Evolutionary conservation across 768 basidiomycete genomes (phyloP), one percentile per base, ranked within the genome.

Genomic region (Agaricus blazei): DNA sequence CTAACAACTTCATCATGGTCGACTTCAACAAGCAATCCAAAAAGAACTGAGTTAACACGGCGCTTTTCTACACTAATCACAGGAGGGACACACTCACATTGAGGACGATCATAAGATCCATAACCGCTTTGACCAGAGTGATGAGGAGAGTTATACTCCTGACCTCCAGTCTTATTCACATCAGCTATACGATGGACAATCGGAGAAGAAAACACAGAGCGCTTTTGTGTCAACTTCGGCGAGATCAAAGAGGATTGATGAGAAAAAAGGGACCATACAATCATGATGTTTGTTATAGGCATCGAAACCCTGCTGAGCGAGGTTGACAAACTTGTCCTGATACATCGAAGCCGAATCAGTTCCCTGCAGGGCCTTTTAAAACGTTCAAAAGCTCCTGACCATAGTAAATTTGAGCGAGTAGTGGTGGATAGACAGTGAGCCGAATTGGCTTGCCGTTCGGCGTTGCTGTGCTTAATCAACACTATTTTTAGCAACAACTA

Each of bases 291-390:
- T 63, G 61, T 73, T 69, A 70, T 83, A 83, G 65, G 81, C 73
- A 38, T 80, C 67, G 61, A 78, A 67, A 59, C 83, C 82, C 68
- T 90, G 68, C 69, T 90, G 85, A 9, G 88, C 90, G 61, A 91
- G 67, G 56, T 81, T 82, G 27, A 49, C 26, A n/a, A 55, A 42
- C 5, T 26, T 48, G 34, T 55, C 54, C 54, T 55, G 38, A 36
- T 41, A 9, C 34, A 23, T 7, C 36, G 7, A 9, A 14, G 9
- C 24, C 14, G 37, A 11, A 4, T 44, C 4, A 26, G 27, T 34
- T 7, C 34, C 34, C 34, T 34, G 2, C 26, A 27, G 24, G 23
- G 6, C 4, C 1, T 11, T 19, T 19, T 34, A 34, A 2, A 11
- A 34, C 11, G 11, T 4, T 9, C 6, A 3, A n/a, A 15, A 12